Evolutionary conservation across 2,329 filamentous ascomycete genomes (phyloP).

Genomic region (Neurospora sp.): DNA sequence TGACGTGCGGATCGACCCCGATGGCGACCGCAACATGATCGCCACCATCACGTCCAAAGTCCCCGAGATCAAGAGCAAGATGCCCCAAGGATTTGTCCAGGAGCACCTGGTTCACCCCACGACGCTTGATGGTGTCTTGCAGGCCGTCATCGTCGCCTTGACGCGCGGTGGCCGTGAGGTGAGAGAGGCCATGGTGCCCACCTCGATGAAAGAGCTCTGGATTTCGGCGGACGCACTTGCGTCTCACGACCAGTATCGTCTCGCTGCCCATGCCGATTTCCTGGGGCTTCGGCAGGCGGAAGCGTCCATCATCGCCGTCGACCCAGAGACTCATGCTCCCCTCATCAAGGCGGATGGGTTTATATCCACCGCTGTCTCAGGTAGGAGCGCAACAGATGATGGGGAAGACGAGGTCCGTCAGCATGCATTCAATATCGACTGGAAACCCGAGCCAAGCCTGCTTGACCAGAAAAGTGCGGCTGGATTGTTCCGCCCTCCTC

Average conservation of each 20-base stretch:
- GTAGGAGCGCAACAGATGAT: neutral
- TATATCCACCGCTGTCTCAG: neutral
- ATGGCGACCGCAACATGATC: slow-evolving; percentile 2
- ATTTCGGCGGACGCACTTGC: neutral
- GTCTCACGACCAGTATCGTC: neutral
- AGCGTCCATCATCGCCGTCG: neutral
- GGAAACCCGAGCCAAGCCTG: neutral
- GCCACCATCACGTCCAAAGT: neutral
- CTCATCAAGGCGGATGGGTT: neutral
- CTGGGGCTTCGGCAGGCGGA: neutral
- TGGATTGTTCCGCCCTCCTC: neutral
- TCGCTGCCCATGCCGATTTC: neutral
- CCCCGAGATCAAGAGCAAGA: neutral
- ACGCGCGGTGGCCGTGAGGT: neutral
- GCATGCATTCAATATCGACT: neutral
- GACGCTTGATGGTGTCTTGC: slow-evolving; percentile 4
- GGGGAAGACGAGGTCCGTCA: neutral
- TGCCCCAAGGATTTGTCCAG: slow-evolving; percentile 2
- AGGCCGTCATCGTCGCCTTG: slow-evolving; percentile 1
- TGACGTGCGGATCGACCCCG: neutral
- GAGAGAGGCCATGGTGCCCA: slow-evolving; percentile 4
- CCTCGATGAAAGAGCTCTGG: slow-evolving; percentile 4
- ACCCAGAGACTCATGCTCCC: neutral
- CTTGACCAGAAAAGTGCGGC: neutral
- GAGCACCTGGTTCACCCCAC: slow-evolving; percentile 4